Percentiles rank a stretch among this genome's conserved stretches.
Conservation (phyloP, 2,329 filamentous ascomycete genomes). For the Lasiodiplodia sp. region DNA sequence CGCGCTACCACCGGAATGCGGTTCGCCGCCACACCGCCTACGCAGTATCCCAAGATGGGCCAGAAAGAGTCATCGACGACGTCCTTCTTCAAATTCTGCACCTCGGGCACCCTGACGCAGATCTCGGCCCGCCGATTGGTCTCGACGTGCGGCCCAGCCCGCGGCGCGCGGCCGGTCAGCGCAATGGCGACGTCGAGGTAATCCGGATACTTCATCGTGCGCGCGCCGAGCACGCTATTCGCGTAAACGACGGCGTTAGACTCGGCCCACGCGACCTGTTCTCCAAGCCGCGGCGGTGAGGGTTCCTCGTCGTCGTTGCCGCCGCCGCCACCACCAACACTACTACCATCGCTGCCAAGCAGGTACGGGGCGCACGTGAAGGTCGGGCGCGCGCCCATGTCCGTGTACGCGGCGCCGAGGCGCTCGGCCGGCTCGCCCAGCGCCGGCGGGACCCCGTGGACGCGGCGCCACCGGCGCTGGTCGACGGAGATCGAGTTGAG, state of each 20-base stretch:
- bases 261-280: constrained; percentile 55
- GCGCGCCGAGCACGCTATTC: constrained; percentile 55
- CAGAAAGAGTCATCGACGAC: constrained; percentile 47
- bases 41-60: constrained; percentile 50
- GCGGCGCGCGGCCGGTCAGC: constrained; percentile 50
- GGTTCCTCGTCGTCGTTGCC: not conserved
- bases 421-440: constrained; percentile 43
- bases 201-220: constrained; percentile 57
- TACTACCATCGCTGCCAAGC: constrained; percentile 36
- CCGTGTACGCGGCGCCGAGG: constrained; percentile 48
- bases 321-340: too few relatives aligned
- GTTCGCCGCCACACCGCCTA: constrained; percentile 42
- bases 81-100: not conserved
- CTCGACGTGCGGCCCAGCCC: constrained; percentile 40
- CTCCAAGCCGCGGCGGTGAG: constrained; percentile 38
- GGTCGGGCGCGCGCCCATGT: constrained; percentile 51
- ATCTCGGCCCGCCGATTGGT: constrained; percentile 34
- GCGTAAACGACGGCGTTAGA: constrained; percentile 57
- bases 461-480: constrained; percentile 48
- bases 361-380: constrained; percentile 57
- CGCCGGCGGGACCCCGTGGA: constrained; percentile 40
- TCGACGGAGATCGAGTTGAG: constrained; percentile 56
- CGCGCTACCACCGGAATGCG: constrained; percentile 49
- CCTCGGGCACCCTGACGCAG: not conserved
- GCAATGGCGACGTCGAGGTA: constrained; percentile 55